Percentiles rank a stretch among this genome's conserved stretches.
Evolutionary conservation across 2,329 filamentous ascomycete species (phyloP).

Genomic region (Hypoxylon sp.): DNA sequence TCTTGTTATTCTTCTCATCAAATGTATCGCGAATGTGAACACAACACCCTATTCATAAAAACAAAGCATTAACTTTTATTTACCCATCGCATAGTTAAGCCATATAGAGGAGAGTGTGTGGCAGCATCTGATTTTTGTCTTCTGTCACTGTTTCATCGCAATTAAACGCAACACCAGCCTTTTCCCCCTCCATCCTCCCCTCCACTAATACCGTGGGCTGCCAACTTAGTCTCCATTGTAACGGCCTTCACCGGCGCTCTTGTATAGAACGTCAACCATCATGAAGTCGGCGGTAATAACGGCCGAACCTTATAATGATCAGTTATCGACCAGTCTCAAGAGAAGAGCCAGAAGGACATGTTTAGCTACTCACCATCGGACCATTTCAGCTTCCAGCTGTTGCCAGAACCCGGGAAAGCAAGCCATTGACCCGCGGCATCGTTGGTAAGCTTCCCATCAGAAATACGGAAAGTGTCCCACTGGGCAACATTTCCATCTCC

Average conservation of each 20-base stretch:
- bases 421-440: slow-evolving; percentile 53
- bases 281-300: slow-evolving; percentile 55
- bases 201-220: neutral
- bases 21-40: no score
- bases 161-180: slow-evolving; percentile 17
- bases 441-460: slow-evolving; percentile 47
- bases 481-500: slow-evolving; percentile 50
- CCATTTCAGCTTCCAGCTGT: slow-evolving; percentile 56
- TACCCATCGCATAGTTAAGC: slow-evolving; percentile 9
- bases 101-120: slow-evolving; percentile 9
- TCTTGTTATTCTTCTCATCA: neutral
- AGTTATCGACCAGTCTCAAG: slow-evolving; percentile 8
- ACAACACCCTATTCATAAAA: neutral
- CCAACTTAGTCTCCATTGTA: slow-evolving; percentile 43
- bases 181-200: neutral
- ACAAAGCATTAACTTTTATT: slow-evolving; percentile 27
- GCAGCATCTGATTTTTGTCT: slow-evolving; percentile 9
- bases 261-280: slow-evolving; percentile 54
- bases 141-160: slow-evolving; percentile 8
- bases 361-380: slow-evolving; percentile 54
- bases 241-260: slow-evolving; percentile 48
- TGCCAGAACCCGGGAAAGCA: slow-evolving; percentile 51
- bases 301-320: slow-evolving; percentile 46
- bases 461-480: slow-evolving; percentile 57
- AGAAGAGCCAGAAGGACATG: neutral